A percentile compares a stretch with the other conserved stretches of the same genome.
phyloP scores from a whole-genome alignment of 202 grass and related monocot genomes.

The Bolboschoenoplectus hybrid region DNA sequence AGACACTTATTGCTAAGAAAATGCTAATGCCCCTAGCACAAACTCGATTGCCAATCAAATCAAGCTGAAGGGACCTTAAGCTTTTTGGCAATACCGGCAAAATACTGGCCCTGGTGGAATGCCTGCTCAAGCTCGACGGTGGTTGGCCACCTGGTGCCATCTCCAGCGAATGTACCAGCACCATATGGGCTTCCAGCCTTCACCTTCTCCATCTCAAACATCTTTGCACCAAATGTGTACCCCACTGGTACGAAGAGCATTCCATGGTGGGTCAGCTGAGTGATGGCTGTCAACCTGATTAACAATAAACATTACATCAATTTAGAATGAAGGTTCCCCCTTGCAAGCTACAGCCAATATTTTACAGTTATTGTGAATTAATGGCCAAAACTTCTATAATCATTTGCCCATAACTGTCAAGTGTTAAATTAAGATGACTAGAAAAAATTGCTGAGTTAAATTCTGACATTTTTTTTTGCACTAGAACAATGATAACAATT shows the following conservation, averaged over 20 bases:
- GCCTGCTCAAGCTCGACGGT: constrained; percentile 89
- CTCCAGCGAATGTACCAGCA: constrained; percentile 68
- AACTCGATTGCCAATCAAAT: constrained; percentile 39
- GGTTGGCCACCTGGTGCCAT: constrained; percentile 68
- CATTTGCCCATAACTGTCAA: background rate
- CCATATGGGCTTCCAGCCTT: constrained; percentile 89
- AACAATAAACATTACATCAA: constrained; percentile 24
- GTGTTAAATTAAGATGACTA: constrained; percentile 10
- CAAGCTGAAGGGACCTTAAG: constrained; percentile 53
- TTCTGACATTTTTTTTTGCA: background rate
- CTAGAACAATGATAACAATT: background rate
- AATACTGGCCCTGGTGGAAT: constrained; percentile 90
- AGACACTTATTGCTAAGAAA: constrained; percentile 34
- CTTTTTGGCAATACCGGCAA: constrained; percentile 73
- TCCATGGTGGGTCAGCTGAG: constrained; percentile 80
- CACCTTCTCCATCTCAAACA: constrained; percentile 87
- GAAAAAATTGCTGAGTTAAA: background rate
- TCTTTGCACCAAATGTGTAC: constrained; percentile 85
- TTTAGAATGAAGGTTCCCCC: background rate
- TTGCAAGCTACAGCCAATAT: background rate
- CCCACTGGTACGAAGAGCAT: constrained; percentile 84
- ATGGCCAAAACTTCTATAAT: background rate
- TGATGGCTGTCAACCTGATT: constrained; percentile 69
- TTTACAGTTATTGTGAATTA: background rate
- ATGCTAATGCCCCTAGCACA: constrained; percentile 44